phyloP scores from a whole-genome alignment of 345 rosid genomes.

The Anastatica hierochuntica region DNA sequence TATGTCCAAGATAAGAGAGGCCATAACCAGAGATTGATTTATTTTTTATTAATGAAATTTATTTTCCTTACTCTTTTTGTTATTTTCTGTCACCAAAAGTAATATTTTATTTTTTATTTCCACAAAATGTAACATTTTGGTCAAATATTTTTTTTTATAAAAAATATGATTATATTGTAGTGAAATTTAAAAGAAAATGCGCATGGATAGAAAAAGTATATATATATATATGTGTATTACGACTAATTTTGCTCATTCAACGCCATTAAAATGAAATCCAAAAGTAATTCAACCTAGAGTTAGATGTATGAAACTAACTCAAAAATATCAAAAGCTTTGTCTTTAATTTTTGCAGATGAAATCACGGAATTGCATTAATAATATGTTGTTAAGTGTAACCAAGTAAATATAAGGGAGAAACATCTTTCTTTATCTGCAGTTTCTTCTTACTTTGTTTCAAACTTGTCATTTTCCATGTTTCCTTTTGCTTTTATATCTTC shows the following conservation, averaged over 20 bases:
- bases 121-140: no score
- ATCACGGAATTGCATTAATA: constrained; percentile 23
- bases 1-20: no score
- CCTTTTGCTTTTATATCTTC: constrained; percentile 6
- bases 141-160: no score
- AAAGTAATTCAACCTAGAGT: background rate
- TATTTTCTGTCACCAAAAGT: background rate
- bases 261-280: background rate
- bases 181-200: no score
- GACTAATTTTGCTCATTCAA: background rate
- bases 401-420: background rate
- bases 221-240: no score
- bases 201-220: no score
- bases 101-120: no score
- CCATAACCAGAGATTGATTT: constrained; percentile 11
- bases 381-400: background rate
- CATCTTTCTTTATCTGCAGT: background rate
- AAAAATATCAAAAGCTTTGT: background rate
- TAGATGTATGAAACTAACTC: background rate
- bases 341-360: constrained; percentile 16
- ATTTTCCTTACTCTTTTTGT: background rate
- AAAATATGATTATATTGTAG: no score
- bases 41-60: no score
- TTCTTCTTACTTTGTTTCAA: no score
- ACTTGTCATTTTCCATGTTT: no score